phyloP scores from a whole-genome alignment of 305 asterid genomes.

The Fraxinus paxiana region DNA sequence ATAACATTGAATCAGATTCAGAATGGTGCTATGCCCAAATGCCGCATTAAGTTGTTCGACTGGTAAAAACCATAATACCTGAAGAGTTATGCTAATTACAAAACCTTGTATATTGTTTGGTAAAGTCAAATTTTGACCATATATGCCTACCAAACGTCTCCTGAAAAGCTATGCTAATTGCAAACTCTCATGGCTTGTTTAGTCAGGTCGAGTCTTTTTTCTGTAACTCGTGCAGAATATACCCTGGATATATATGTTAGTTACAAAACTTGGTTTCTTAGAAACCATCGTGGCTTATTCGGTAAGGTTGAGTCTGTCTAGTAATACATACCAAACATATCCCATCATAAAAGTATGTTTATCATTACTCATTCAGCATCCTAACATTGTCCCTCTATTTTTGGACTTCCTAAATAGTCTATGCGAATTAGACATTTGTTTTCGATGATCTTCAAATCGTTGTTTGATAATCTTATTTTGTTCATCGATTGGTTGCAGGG shows the following conservation, averaged over 20 bases:
- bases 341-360: background rate
- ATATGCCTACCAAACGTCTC: background rate
- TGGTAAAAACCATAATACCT: slow-evolving; percentile 28
- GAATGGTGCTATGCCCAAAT: slow-evolving; percentile 28
- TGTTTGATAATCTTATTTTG: background rate
- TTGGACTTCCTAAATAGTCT: background rate
- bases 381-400: background rate
- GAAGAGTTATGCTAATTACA: background rate
- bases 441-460: background rate
- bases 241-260: background rate
- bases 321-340: background rate
- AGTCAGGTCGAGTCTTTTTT: background rate
- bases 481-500: slow-evolving; percentile 27
- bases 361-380: background rate
- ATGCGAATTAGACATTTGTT: background rate
- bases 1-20: slow-evolving; percentile 30
- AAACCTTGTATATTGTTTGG: background rate
- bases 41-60: slow-evolving; percentile 33
- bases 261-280: background rate
- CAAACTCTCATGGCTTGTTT: background rate
- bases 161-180: background rate
- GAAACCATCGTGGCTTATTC: background rate
- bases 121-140: background rate
- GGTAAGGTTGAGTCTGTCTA: background rate
- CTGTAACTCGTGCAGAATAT: background rate